Evolutionary conservation across 1,284 basidiomycete species (phyloP).

Genomic region (Leccinum subatratum): DNA sequence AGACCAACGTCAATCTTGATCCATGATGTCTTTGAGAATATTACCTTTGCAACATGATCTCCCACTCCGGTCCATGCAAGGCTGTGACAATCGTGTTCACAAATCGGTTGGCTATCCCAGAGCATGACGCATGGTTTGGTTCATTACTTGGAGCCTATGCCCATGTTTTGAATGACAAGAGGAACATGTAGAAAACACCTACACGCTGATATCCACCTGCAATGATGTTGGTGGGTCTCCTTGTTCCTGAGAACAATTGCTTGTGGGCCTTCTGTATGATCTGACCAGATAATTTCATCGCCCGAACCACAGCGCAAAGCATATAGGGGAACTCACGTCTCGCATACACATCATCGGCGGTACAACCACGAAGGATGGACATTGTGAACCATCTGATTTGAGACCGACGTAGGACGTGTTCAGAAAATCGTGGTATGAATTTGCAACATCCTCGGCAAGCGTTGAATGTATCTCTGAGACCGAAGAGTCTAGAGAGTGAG

Average conservation of each 20-base stretch:
- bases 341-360: slow-evolving; percentile 49
- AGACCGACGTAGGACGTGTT: slow-evolving; percentile 43
- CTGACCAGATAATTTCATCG: slow-evolving; percentile 32
- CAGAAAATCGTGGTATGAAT: slow-evolving; percentile 40
- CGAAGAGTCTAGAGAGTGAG: slow-evolving; percentile 5
- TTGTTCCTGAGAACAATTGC: slow-evolving; percentile 42
- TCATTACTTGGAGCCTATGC: slow-evolving; percentile 19
- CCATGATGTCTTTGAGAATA: slow-evolving; percentile 11
- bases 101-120: slow-evolving; percentile 54
- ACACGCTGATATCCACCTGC: slow-evolving; percentile 63
- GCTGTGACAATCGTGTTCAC: slow-evolving; percentile 73
- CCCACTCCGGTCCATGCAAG: slow-evolving; percentile 66
- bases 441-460: slow-evolving; percentile 33
- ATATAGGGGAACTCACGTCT: slow-evolving; percentile 40
- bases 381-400: slow-evolving; percentile 16
- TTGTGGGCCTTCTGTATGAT: slow-evolving; percentile 57
- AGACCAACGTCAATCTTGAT: slow-evolving; percentile 3
- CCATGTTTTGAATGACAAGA: background rate
- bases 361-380: slow-evolving; percentile 28
- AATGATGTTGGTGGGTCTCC: slow-evolving; percentile 51
- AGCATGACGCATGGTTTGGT: slow-evolving; percentile 22
- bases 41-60: slow-evolving; percentile 57
- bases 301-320: background rate
- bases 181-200: slow-evolving; percentile 18
- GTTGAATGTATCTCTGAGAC: slow-evolving; percentile 9